Percentiles rank a stretch among this genome's conserved stretches.
phyloP scores from a whole-genome alignment of 108 stramenopile genomes.

The Nitzschia sp. region DNA sequence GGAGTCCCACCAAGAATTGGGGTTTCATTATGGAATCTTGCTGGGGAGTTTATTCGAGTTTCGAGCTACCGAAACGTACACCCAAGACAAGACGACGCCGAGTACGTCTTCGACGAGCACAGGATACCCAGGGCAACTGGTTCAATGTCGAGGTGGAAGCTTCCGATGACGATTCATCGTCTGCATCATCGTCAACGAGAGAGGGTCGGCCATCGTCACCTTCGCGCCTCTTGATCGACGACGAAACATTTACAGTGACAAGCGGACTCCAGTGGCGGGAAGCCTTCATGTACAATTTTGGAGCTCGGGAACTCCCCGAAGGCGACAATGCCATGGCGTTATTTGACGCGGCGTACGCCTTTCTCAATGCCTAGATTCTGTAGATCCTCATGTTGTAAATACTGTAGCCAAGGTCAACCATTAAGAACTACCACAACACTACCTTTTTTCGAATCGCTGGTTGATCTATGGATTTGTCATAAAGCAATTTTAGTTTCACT shows the following conservation, averaged over 20 bases:
- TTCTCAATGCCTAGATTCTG: neutral
- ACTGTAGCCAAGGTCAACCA: no score
- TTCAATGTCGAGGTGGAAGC: slow-evolving; percentile 42
- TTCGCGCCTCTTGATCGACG: slow-evolving; percentile 36
- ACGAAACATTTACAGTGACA: slow-evolving; percentile 58
- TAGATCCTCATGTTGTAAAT: no score
- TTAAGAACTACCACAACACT: no score
- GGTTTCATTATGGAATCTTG: slow-evolving; percentile 82
- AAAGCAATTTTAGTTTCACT: no score
- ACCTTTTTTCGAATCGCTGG: no score
- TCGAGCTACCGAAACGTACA: slow-evolving; percentile 46
- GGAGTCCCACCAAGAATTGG: slow-evolving; percentile 78
- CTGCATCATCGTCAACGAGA: slow-evolving; percentile 12
- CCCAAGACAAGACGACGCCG: neutral
- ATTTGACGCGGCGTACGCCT: slow-evolving; percentile 33
- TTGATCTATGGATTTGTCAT: no score
- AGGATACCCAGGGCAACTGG: slow-evolving; percentile 40
- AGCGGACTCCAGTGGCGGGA: slow-evolving; percentile 74
- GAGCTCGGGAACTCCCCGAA: slow-evolving; percentile 64
- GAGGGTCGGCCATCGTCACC: neutral
- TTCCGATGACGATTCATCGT: slow-evolving; percentile 27
- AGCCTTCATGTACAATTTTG: slow-evolving; percentile 81
- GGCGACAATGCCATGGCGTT: slow-evolving; percentile 52
- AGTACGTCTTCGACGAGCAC: slow-evolving; percentile 47
- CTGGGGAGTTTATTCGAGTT: slow-evolving; percentile 75